Base-by-base conservation (phyloP, 2,329 filamentous ascomycete species). In the Stachybotrys chartarum region DNA sequence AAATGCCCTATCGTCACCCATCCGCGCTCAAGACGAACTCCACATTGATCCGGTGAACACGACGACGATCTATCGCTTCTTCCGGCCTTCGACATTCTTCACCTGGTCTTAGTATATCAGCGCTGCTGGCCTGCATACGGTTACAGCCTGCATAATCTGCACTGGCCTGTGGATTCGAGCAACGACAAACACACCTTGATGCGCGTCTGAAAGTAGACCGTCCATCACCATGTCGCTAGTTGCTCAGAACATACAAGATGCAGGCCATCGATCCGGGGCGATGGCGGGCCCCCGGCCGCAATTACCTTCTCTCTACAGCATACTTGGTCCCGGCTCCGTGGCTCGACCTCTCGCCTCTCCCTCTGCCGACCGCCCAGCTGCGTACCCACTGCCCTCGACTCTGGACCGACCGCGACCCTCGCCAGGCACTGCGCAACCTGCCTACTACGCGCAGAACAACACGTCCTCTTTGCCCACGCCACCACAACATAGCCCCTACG, bases 241-340 rank as follows among this genome's bases (percentile, higher is more conserved):
- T 14, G 35, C 35, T 42, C 35, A 42, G 14, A 42, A 42, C 35
- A 10, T 14, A 42, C 35, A 42, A 14, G 35, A 42, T 42, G 35
- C 35, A 10, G 10, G 14, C 35, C 35, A 47, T 17, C 45, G 45
- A 8, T 17, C 45, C 18, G 45, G 45, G 45, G 8, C 45, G 6
- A n/a, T 17, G 16, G 55, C 60, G 57, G 60, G 65, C 24, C 57
- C 65, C 51, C 72, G 74, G 56, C 78, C 79, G 60, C 77, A 80
- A 61, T 74, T 84, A 24, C 81, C 81, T 2, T 77, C 81, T 6
- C 62, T 84, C 59, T 83, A 78, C 67, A 83, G 80, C 60, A 68
- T 84, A 16, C 82, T 84, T 60, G 79, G 78, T 3, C 77, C 77
- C 6, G 71, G 76, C 11, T 68, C 76, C 6, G 66, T 74, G 50